Base-by-base conservation (phyloP, 495 filamentous ascomycete species). In the Penicillium manginii region DNA sequence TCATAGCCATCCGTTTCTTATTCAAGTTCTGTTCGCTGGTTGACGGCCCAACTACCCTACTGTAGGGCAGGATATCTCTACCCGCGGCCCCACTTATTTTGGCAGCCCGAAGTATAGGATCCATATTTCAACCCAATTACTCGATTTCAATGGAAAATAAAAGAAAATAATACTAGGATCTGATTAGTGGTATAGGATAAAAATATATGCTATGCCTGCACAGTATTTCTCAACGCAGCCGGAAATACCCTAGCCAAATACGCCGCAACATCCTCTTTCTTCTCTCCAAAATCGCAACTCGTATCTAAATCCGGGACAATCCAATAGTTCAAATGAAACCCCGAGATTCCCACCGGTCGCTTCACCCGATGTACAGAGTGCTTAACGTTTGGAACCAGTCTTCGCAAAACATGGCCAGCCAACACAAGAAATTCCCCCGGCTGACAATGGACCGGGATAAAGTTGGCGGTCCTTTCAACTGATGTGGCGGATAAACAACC, bases 11-110 rank as follows among this genome's bases (percentile, higher is more conserved):
- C 26, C 6, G 3, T 29, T 29, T 29, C 26, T 29, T n/a, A n/a
- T n/a, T n/a, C n/a, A n/a, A n/a, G n/a, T n/a, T n/a, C n/a, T n/a
- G 26, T 29, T 29, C 26, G 3, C 26, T 29, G 26, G 26, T 7
- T 29, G 9, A 29, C 26, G 26, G 5, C 26, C 6, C 26, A 29
- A 29, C 9, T 9, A 39, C 12, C 11, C 2, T 5, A 39, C 12
- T 14, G n/a, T n/a, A n/a, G n/a, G n/a, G n/a, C n/a, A n/a, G n/a
- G n/a, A n/a, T n/a, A n/a, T n/a, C n/a, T n/a, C 15, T n/a, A 43
- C n/a, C 40, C 15, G 40, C 40, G 40, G 40, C 40, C 40, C 40
- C 40, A 43, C 40, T 43, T 43, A 19, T 17, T 43, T 43, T 43
- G 40, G 40, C 40, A 43, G 40, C 40, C 40, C 40, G n/a, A 43